Base-by-base conservation (phyloP, 2,329 filamentous ascomycete species). In the Phaeosphaeria sp. region DNA sequence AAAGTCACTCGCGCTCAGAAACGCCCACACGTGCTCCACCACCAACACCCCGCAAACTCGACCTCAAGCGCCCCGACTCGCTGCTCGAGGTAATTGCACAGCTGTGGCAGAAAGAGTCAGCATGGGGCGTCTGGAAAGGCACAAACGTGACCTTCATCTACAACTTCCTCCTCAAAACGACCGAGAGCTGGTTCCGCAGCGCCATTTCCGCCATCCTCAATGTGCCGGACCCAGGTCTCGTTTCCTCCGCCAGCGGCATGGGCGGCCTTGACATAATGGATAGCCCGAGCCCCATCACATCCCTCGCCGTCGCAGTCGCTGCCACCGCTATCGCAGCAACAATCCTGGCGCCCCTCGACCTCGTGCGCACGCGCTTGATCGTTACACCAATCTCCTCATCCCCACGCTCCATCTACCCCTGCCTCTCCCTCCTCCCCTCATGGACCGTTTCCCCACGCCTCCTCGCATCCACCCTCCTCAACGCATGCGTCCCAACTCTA, bases 121-220 rank as follows among this genome's bases (percentile, higher is more conserved):
- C 89, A 0, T 93, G 93, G 84, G 95, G 95, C 4, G 89, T 97
- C 5, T 99, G 94, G 93, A 97, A 97, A 76, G 86, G 90, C 8
- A 92, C 93, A 39, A 98, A 98, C 74, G 88, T 91, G 15, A 96
- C 93, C 1, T 99, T 98, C 72, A 83, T 98, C 49, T 97, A 98
- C 79, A 91, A 89, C 0, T 87, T 97, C 47, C 83, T 98, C 18
- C 87, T 93, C 61, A 92, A 92, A 11, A 89, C 96, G 7, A 81
- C 97, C 27, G 95, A 98, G 75, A 93, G 92, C 67, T 99, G 96
- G 89, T 91, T 93, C 9, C 87, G 93, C 68, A 95, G 92, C 69
- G 85, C 97, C 51, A 83, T 98, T n/a, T 92, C 92, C 45, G 94
- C 95, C 1, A 83, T 98, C 6, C 85, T 98, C 66, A 96, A 96